Conservation (phyloP, 2,329 filamentous ascomycete genomes). For the Zymoseptoria tritici region DNA sequence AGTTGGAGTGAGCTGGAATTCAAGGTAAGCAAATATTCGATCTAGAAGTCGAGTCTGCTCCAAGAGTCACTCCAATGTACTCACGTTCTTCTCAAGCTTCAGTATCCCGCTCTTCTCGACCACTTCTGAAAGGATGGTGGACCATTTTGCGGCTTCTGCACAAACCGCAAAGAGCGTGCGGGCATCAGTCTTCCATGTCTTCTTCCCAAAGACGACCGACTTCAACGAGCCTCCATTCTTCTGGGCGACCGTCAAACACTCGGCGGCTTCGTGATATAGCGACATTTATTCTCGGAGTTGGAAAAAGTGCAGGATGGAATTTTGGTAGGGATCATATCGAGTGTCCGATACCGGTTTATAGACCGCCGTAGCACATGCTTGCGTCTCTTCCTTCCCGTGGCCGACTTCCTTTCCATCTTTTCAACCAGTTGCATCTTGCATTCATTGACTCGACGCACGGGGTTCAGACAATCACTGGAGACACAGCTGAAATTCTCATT, state of each 20-base stretch:
- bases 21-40: constrained; percentile 2
- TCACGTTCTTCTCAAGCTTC: constrained; percentile 74
- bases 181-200: constrained; percentile 66
- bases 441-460: not conserved
- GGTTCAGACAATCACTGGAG: not conserved
- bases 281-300: constrained; percentile 55
- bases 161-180: constrained; percentile 83
- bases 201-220: constrained; percentile 70
- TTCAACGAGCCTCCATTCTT: constrained; percentile 77
- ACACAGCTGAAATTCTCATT: not conserved
- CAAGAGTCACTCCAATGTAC: constrained; percentile 6
- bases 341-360: not conserved
- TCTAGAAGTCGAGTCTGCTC: not conserved
- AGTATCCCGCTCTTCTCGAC: constrained; percentile 73
- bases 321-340: not conserved
- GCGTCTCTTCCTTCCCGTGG: not conserved
- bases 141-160: constrained; percentile 86
- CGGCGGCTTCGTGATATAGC: constrained; percentile 85
- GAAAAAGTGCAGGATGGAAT: not conserved
- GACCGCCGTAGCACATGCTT: not conserved
- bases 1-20: constrained; percentile 62
- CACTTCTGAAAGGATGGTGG: constrained; percentile 75
- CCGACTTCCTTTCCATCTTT: not conserved
- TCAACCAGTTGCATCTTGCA: not conserved
- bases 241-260: constrained; percentile 58